Conservation (phyloP, 2,329 filamentous ascomycete genomes). For the Beauveria australis region DNA sequence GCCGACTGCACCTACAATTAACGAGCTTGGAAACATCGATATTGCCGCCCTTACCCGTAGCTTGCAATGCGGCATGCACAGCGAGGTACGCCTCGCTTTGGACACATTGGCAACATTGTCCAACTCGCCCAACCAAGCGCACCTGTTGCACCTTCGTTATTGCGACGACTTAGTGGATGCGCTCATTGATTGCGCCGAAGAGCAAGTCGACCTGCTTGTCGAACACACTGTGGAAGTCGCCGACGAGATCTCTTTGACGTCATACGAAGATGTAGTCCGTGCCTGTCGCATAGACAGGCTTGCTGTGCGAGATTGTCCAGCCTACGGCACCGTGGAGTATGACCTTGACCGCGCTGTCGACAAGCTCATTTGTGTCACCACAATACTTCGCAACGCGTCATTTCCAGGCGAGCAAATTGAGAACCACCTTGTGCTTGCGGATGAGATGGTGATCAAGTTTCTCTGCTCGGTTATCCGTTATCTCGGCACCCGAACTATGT, state of each 20-base stretch:
- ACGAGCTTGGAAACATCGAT: conserved; percentile 81
- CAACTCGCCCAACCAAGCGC: conserved; percentile 52
- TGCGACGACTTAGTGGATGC: conserved; percentile 87
- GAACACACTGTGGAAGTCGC: conserved; percentile 80
- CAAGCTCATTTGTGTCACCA: conserved; percentile 80
- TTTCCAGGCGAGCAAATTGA: conserved; percentile 54
- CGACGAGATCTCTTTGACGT: conserved; percentile 71
- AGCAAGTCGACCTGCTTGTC: conserved; percentile 75
- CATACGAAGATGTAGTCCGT: conserved; percentile 82
- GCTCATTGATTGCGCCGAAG: conserved; percentile 82
- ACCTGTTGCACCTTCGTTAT: conserved; percentile 58
- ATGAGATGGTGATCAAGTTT: conserved; percentile 72
- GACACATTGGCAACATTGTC: conserved; percentile 69
- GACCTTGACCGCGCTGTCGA: conserved; percentile 82
- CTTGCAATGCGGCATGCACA: conserved; percentile 80
- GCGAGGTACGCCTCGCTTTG: conserved; percentile 81
- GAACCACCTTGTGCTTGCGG: conserved; percentile 69
- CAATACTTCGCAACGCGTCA: conserved; percentile 85
- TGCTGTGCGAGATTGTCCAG: conserved; percentile 60
- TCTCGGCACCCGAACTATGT: conserved; percentile 79
- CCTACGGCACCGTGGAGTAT: conserved; percentile 69
- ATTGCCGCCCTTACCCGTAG: conserved; percentile 84
- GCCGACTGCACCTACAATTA: conserved; percentile 65
- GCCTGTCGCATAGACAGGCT: conserved; percentile 69
- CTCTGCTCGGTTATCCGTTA: conserved; percentile 77